phyloP scores from a whole-genome alignment of 1,139 yeast species.

The Lodderomyces jiufengensis region DNA sequence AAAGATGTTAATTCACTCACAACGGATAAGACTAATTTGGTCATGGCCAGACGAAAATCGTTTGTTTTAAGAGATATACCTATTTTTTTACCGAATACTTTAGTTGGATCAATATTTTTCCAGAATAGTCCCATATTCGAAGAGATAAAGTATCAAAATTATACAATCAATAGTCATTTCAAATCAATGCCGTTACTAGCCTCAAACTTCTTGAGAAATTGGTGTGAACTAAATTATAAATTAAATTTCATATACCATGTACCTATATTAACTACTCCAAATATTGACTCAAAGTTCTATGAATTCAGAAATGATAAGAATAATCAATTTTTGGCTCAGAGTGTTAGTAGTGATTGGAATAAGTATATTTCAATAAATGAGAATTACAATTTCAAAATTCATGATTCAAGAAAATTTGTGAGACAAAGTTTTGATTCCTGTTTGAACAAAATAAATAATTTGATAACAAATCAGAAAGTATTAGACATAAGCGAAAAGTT shows the following conservation, averaged over 20 bases:
- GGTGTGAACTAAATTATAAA: conserved; percentile 27
- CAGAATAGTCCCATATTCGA: no score
- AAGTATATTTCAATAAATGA: conserved; percentile 20
- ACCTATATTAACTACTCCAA: conserved; percentile 32
- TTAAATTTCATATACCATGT: conserved; percentile 23
- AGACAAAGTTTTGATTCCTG: conserved; percentile 11
- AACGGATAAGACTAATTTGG: conserved; percentile 9
- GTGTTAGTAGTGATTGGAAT: conserved; percentile 16
- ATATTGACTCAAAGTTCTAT: conserved; percentile 22
- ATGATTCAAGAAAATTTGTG: conserved; percentile 11
- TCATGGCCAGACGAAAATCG: conserved; percentile 24
- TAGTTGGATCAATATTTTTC: conserved; percentile 25
- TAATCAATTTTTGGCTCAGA: background rate
- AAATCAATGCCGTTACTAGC: conserved; percentile 27
- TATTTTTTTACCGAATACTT: conserved; percentile 23
- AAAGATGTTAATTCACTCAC: background rate
- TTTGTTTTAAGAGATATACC: conserved; percentile 23
- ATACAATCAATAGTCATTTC: background rate
- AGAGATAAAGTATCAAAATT: conserved; percentile 7
- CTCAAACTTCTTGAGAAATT: conserved; percentile 22
- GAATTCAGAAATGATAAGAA: conserved; percentile 10
- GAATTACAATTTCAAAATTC: conserved; percentile 14
- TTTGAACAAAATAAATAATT: conserved; percentile 9
- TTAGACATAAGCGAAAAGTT: no score
- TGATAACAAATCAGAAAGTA: no score